Conservation (phyloP, 2,329 filamentous ascomycete genomes). For the Colletotrichum nymphaeae region DNA sequence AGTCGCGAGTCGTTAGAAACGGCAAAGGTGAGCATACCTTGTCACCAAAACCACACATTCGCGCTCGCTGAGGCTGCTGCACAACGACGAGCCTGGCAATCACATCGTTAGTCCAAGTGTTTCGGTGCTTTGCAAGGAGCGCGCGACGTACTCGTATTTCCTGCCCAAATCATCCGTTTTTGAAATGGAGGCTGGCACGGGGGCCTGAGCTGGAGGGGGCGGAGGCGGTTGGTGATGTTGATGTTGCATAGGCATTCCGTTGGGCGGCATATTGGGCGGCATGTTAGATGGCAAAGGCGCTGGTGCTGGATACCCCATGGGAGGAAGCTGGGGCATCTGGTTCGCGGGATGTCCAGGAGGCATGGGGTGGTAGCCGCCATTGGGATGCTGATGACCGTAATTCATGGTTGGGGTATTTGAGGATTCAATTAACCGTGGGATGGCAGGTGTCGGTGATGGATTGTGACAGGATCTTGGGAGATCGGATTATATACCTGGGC, state of each 20-base stretch:
- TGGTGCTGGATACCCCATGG: slow-evolving; percentile 29
- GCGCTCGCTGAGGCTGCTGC: slow-evolving; percentile 91
- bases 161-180: slow-evolving; percentile 21
- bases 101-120: not conserved
- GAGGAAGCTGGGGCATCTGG: slow-evolving; percentile 32
- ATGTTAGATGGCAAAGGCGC: slow-evolving; percentile 23
- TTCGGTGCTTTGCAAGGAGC: not conserved
- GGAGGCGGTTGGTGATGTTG: slow-evolving; percentile 19
- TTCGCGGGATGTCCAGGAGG: slow-evolving; percentile 20
- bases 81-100: slow-evolving; percentile 75
- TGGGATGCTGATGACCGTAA: slow-evolving; percentile 34
- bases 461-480: not conserved
- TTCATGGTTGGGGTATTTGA: slow-evolving; percentile 24
- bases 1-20: not conserved
- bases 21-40: slow-evolving; percentile 68
- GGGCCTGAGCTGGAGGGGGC: not conserved
- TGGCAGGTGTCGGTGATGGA: not conserved
- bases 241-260: slow-evolving; percentile 26
- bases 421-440: not conserved
- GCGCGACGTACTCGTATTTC: slow-evolving; percentile 25
- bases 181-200: slow-evolving; percentile 9
- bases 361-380: slow-evolving; percentile 34
- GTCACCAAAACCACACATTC: slow-evolving; percentile 99
- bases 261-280: slow-evolving; percentile 25
- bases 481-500: not conserved